phyloP scores from a whole-genome alignment of 1,139 yeast genomes.

The Lodderomyces parapsilosis region DNA sequence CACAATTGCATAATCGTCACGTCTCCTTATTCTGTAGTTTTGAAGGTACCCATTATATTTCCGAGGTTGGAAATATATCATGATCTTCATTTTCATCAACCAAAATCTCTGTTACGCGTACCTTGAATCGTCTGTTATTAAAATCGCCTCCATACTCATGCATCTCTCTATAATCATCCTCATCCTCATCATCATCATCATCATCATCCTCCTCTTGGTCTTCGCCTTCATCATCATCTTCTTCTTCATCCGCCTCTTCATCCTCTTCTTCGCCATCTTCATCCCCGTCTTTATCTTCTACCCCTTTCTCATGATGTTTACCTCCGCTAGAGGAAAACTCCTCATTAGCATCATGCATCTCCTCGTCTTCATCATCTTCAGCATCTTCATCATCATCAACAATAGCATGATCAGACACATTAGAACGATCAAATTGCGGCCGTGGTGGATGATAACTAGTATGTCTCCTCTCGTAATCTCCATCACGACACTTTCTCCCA shows the following conservation, averaged over 20 bases:
- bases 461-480: slow-evolving; percentile 25
- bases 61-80: slow-evolving; percentile 23
- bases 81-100: slow-evolving; percentile 39
- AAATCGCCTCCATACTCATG: slow-evolving; percentile 26
- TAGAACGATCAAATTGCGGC: slow-evolving; percentile 20
- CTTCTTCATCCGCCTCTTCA: slow-evolving; percentile 13
- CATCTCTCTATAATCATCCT: slow-evolving; percentile 23
- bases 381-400: slow-evolving; percentile 9
- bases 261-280: slow-evolving; percentile 6
- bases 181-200: slow-evolving; percentile 24
- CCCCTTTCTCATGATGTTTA: slow-evolving; percentile 17
- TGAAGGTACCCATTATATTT: background rate
- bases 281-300: slow-evolving; percentile 13
- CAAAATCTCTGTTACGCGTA: slow-evolving; percentile 53
- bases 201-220: slow-evolving; percentile 23
- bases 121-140: slow-evolving; percentile 33
- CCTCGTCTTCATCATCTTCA: slow-evolving; percentile 13
- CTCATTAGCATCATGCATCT: slow-evolving; percentile 10
- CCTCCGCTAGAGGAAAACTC: slow-evolving; percentile 5
- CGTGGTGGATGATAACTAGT: slow-evolving; percentile 32
- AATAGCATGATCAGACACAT: slow-evolving; percentile 8
- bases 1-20: background rate
- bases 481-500: background rate
- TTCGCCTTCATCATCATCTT: slow-evolving; percentile 16
- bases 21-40: background rate